Evolutionary conservation across 192 early-diverging fungal genomes (phyloP), one percentile per base, ranked within the genome.

Genomic region (Coemansia sp.): DNA sequence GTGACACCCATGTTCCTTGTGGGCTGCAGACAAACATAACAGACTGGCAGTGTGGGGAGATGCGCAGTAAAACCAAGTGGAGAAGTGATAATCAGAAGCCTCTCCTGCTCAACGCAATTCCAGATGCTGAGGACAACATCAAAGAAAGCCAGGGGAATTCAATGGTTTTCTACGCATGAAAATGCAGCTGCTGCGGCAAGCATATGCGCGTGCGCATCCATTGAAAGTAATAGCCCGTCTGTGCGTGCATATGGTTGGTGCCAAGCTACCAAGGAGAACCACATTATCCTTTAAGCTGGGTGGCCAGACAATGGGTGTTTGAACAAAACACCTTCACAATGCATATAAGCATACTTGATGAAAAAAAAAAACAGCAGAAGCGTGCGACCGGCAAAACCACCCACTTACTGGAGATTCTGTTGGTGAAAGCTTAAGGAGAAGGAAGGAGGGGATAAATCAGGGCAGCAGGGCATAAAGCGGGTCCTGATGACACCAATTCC

Each of bases 191-290:
- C 39, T 46, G 39, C 39, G 39, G 39, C 39, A 46, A 14, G 39
- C 39, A 14, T 14, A 46, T 46, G 39, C 39, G 39, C 0, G 9
- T 46, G 39, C 17, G 39, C 39, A 46, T 46, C 39, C 8, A 14
- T 46, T 17, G 11, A 17, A 17, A 46, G 63, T 53, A 53, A 53
- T 63, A 54, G 63, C 33, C 63, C 63, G 63, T 64, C 63, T 64
- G 63, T 64, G 63, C 63, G 39, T 46, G 63, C 30, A 54, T 39
- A 64, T 64, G 24, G 59, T 4, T 14, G 14, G 39, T 46, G 39
- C 17, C 39, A 46, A 17, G 39, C 39, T 46, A 46, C 14, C 39
- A 46, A 46, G 39, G 39, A 46, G 11, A 19, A 25, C 9, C 25
- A 51, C 39, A 42, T 46, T 46, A 46, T 46, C 1, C 39, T 46